phyloP scores from a whole-genome alignment of 2,329 filamentous ascomycete species.

The Fusarium goolgardi region DNA sequence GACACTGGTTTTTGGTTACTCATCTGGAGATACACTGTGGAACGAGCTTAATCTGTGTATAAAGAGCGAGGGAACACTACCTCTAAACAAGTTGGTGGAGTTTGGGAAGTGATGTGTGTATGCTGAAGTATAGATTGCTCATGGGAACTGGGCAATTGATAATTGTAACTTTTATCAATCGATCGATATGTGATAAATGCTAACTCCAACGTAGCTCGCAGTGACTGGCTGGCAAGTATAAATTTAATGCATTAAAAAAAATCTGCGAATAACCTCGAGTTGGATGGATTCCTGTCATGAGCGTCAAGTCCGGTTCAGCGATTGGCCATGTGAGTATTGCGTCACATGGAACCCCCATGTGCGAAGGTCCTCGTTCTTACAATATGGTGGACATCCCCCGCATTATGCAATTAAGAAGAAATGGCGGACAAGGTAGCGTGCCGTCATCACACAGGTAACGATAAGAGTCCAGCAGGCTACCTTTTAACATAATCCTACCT shows the following conservation, averaged over 20 bases:
- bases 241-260: neutral
- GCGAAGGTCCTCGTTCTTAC: constrained; percentile 11
- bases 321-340: constrained; percentile 43
- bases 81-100: constrained; percentile 26
- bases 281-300: constrained; percentile 17
- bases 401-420: constrained; percentile 39
- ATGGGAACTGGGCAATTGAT: neutral
- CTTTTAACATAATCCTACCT: constrained; percentile 30
- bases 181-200: neutral
- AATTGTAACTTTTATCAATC: neutral
- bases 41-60: constrained; percentile 10
- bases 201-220: neutral
- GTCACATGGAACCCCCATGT: constrained; percentile 48
- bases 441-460: constrained; percentile 52
- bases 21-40: constrained; percentile 15
- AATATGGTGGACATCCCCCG: constrained; percentile 43
- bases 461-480: constrained; percentile 48
- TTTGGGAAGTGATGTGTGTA: constrained; percentile 30
- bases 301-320: neutral
- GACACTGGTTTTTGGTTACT: constrained; percentile 47
- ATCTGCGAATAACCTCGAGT: constrained; percentile 27
- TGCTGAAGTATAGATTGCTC: constrained; percentile 14
- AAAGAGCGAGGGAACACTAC: constrained; percentile 27
- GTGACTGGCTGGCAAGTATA: neutral
- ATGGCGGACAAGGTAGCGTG: constrained; percentile 35